A percentile compares a stretch with the other conserved stretches of the same genome.
These are phyloP conservation scores for Malassezia yamatoensis DNA, from an alignment of 1,284 basidiomycete genomes.

Conservation along the genomic window DNA sequence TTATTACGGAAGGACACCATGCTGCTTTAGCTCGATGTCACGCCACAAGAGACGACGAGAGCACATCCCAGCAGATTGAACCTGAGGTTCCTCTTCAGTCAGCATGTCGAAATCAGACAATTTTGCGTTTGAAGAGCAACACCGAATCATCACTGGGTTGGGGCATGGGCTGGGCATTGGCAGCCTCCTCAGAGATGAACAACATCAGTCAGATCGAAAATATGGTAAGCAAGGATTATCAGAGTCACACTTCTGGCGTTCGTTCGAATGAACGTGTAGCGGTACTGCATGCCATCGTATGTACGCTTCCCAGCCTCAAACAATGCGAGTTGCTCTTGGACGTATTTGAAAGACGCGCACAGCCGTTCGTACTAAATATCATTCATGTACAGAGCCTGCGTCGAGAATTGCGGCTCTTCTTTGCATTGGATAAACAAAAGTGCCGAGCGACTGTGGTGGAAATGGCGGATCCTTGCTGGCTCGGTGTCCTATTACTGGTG, in stretches of 20 bases:
- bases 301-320: slow-evolving; percentile 29
- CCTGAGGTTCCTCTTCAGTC: neutral
- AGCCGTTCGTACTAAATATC: slow-evolving; percentile 29
- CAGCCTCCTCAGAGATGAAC: slow-evolving; percentile 28
- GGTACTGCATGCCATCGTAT: slow-evolving; percentile 35
- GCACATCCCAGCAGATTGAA: neutral
- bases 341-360: slow-evolving; percentile 30
- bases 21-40: neutral
- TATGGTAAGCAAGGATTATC: neutral
- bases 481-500: slow-evolving; percentile 33
- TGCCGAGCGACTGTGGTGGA: slow-evolving; percentile 38
- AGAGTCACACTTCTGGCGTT: neutral
- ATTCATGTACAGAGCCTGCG: slow-evolving; percentile 31
- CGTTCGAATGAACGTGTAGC: slow-evolving; percentile 27
- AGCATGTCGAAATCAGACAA: slow-evolving; percentile 21
- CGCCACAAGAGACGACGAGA: no score
- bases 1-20: neutral
- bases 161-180: slow-evolving; percentile 44
- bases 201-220: neutral
- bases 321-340: slow-evolving; percentile 32
- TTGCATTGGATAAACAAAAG: slow-evolving; percentile 28
- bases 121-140: slow-evolving; percentile 29
- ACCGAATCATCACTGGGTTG: slow-evolving; percentile 41
- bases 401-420: slow-evolving; percentile 34
- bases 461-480: slow-evolving; percentile 38